These are phyloP conservation scores for Plenodomus lindquistii DNA, from an alignment of 2,329 filamentous ascomycete species.

Conservation along the genomic window DNA sequence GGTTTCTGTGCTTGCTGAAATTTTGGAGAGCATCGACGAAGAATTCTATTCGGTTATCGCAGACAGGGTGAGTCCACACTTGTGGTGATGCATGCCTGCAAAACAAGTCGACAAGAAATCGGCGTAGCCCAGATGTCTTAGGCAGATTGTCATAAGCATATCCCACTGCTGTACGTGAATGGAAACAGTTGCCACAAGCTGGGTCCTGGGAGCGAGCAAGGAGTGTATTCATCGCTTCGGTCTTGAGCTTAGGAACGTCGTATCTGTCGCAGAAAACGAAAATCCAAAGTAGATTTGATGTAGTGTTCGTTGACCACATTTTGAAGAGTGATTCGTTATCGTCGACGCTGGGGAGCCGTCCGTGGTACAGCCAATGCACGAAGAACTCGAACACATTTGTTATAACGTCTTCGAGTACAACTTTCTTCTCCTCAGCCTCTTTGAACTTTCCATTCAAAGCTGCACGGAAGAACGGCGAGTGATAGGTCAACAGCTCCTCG, in stretches of 20 bases:
- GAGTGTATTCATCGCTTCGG: too few relatives aligned
- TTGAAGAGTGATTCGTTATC: slow-evolving; percentile 5
- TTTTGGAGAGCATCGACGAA: neutral
- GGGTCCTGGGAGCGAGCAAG: too few relatives aligned
- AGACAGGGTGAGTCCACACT: too few relatives aligned
- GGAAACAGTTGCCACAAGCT: too few relatives aligned
- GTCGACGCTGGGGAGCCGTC: slow-evolving; percentile 2
- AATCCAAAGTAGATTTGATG: too few relatives aligned
- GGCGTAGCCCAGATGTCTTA: neutral
- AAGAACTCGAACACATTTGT: slow-evolving; percentile 11
- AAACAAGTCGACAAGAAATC: neutral
- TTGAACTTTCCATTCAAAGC: slow-evolving; percentile 15
- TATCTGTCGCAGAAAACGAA: too few relatives aligned
- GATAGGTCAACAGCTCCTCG: slow-evolving; percentile 7
- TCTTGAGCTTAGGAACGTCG: too few relatives aligned
- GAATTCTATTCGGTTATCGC: too few relatives aligned
- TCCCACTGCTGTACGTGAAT: neutral
- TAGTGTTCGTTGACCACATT: neutral
- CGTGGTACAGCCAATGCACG: slow-evolving; percentile 20
- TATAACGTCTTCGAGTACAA: slow-evolving; percentile 3
- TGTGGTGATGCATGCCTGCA: neutral
- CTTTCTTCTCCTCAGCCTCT: slow-evolving; percentile 12
- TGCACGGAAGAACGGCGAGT: slow-evolving; percentile 15
- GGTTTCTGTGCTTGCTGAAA: neutral
- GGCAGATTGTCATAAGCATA: neutral